phyloP scores from a whole-genome alignment of 306 rosid species.

The Rosa multiflora region DNA sequence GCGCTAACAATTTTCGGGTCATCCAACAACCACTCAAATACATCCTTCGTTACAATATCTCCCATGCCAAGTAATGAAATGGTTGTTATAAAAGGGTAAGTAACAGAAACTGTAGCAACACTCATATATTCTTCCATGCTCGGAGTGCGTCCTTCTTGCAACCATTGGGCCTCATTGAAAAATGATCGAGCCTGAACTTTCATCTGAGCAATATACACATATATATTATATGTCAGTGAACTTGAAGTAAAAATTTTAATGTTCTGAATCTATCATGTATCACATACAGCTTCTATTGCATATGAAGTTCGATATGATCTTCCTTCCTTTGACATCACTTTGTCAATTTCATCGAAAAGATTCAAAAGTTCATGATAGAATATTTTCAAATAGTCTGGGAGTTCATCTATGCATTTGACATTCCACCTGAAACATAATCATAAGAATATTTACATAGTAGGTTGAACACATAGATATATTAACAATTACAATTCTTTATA shows the following conservation, averaged over 20 bases:
- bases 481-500: too few relatives aligned
- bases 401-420: neutral
- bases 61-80: too few relatives aligned
- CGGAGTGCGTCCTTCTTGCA: slow-evolving; percentile 20
- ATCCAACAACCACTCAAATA: too few relatives aligned
- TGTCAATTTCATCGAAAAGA: slow-evolving; percentile 26
- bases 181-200: slow-evolving; percentile 15
- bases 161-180: slow-evolving; percentile 38
- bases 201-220: neutral
- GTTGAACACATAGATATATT: too few relatives aligned
- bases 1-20: too few relatives aligned
- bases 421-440: slow-evolving; percentile 27
- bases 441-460: too few relatives aligned
- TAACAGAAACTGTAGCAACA: neutral
- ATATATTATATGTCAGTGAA: too few relatives aligned
- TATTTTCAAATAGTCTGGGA: slow-evolving; percentile 20
- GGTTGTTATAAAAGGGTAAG: too few relatives aligned
- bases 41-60: too few relatives aligned
- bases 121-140: slow-evolving; percentile 31
- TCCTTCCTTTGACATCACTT: slow-evolving; percentile 13
- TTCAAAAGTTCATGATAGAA: slow-evolving; percentile 6
- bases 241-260: too few relatives aligned
- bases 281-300: slow-evolving; percentile 19
- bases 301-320: neutral
- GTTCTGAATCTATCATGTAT: neutral